These are phyloP conservation scores for Trichoderma oligosporum DNA, from an alignment of 2,329 filamentous ascomycete species.

Conservation along the genomic window DNA sequence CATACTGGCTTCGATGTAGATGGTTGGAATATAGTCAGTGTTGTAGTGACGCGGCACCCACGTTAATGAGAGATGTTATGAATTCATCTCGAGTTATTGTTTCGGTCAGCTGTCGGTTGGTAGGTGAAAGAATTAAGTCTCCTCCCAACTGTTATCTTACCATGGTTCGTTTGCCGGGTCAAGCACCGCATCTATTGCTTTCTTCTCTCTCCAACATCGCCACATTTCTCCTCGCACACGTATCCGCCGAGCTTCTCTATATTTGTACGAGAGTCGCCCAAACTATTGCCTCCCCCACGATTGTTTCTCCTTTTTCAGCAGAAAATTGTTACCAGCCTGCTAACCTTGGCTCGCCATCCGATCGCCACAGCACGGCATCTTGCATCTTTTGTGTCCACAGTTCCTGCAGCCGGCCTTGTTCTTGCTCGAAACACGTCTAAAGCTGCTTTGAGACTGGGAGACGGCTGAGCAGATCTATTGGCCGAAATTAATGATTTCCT, in stretches of 20 bases:
- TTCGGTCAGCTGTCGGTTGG: neutral
- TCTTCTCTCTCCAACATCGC: too few species aligned
- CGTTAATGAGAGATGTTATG: neutral
- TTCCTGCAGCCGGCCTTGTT: neutral
- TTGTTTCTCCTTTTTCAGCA: neutral
- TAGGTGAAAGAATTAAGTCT: neutral
- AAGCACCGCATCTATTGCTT: neutral
- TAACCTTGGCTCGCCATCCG: neutral
- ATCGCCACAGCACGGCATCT: conserved; percentile 5
- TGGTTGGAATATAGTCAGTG: neutral
- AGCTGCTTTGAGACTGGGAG: neutral
- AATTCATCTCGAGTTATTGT: neutral
- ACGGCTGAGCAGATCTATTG: neutral
- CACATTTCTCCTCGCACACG: too few species aligned
- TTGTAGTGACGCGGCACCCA: neutral
- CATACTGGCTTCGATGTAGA: neutral
- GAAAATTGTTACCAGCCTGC: neutral
- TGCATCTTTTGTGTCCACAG: conserved; percentile 12
- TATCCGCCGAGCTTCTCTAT: neutral
- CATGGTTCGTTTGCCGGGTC: neutral
- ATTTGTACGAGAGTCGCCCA: neutral
- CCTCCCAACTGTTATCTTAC: too few species aligned
- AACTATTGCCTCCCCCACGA: neutral
- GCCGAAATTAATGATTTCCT: neutral
- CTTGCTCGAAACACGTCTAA: neutral